Base-by-base conservation (phyloP, 1,139 yeast species). In the Candida sanyaensis region DNA sequence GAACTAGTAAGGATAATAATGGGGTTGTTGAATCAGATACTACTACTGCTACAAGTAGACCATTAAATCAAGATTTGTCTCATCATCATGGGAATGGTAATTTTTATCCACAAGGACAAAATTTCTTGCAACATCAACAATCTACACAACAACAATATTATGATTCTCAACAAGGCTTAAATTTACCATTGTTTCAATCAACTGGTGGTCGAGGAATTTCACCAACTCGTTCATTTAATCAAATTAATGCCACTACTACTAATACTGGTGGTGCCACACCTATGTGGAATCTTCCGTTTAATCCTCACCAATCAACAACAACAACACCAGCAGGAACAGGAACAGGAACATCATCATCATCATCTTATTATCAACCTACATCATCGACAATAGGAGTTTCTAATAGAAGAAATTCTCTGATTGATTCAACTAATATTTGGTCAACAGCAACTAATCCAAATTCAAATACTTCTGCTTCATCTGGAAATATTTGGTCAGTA, bases 361-460 rank as follows among this genome's bases (percentile, higher is more conserved):
- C 46, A 30, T 23, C 31, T 11, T 38, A 32, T 13, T 38, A 42
- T 38, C 40, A 12, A 26, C 39, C 43, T 6, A 13, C 42, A 29
- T 12, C 31, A 17, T 39, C 42, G 21, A 17, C 21, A 30, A 40
- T 31, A 31, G 28, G 28, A 10, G n/a, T 12, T 21, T 17, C 39
- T 9, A 41, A 41, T 34, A 24, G 44, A 41, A 41, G 44, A 41
- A 41, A 41, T 27, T 41, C 44, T n/a, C 44, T 41, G 44, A 43
- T 50, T 33, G 53, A 50, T 44, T 40, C 52, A 9, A 41, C 46
- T 29, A 42, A 40, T 36, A 48, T 48, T 11, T 48, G 50, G 44
- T 41, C 39, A 41, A 41, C 32, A 12, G 6, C 27, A 21, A 24
- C 38, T 12, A 31, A 27, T 11, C 31, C 38, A 24, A 31, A 28